These are phyloP conservation scores for Venturia pyrina DNA, from an alignment of 2,329 filamentous ascomycete genomes.

Conservation along the genomic window DNA sequence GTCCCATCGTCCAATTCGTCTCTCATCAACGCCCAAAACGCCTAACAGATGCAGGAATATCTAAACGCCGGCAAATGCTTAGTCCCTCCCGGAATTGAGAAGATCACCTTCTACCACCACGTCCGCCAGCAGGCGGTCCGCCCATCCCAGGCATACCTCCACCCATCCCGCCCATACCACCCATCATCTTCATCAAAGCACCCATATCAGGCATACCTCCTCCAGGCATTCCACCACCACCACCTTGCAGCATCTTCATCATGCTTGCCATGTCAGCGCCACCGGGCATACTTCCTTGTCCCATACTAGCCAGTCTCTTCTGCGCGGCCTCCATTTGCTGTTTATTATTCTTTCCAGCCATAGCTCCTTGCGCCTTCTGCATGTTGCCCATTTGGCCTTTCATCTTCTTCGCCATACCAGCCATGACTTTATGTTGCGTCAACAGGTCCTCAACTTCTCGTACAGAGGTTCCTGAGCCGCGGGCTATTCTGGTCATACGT, in stretches of 20 bases:
- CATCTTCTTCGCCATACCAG: slow-evolving; percentile 98
- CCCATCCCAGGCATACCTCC: slow-evolving; percentile 9
- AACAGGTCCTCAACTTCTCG: slow-evolving; percentile 90
- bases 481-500: slow-evolving; percentile 83
- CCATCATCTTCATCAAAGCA: slow-evolving; percentile 16
- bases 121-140: slow-evolving; percentile 6
- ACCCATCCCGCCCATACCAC: slow-evolving; percentile 9
- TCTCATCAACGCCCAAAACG: not conserved
- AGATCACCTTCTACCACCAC: not conserved
- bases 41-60: not conserved
- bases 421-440: slow-evolving; percentile 99
- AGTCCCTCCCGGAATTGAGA: not conserved
- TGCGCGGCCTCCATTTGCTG: slow-evolving; percentile 97
- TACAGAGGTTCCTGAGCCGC: slow-evolving; percentile 82
- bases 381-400: slow-evolving; percentile 97
- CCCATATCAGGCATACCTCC: slow-evolving; percentile 15
- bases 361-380: slow-evolving; percentile 82
- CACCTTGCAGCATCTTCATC: slow-evolving; percentile 84
- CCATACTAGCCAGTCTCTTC: slow-evolving; percentile 88
- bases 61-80: not conserved
- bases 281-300: slow-evolving; percentile 55
- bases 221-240: slow-evolving; percentile 37
- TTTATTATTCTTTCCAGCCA: slow-evolving; percentile 82
- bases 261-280: slow-evolving; percentile 62
- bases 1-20: not conserved